Base-by-base conservation (phyloP, 2,329 filamentous ascomycete genomes). In the Ophiostoma pallidulum region DNA sequence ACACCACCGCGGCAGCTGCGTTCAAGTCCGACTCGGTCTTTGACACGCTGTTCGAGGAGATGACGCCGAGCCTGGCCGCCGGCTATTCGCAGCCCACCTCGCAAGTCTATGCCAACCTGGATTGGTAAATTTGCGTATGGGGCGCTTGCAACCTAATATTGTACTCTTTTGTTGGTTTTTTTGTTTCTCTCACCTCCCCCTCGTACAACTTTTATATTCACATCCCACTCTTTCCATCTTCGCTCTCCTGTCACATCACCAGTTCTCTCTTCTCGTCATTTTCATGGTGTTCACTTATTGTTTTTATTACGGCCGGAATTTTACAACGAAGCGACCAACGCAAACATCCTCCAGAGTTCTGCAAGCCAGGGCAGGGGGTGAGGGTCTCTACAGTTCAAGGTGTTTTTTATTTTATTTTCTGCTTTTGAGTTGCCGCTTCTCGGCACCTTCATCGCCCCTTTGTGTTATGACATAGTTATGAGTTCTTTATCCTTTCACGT, bases 1-100 rank as follows among this genome's bases (percentile, higher is more conserved):
- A 20, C 4, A 3, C 36, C 10, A 13, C 24, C 24, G 1, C 24
- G 22, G 22, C 26, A 7, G 19, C 43, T 19, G 13, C 63, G 26
- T 18, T n/a, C 29, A 45, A 48, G 45, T 19, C 29, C 8, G 49
- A 37, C 20, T 13, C 22, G 8, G 62, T 65, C 8, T 66, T 68
- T 36, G 67, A 73, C 37, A 59, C 65, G 2, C 64, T 78, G 3
- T 78, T 78, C 51, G 66, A 64, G 12, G 69, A 75, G 33, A 59
- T 75, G 4, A 69, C 74, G 3, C 52, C 53, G 3, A 76, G 72
- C 52, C 62, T 74, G 29, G 66, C 69, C 38, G 62, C 72, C 33
- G 72, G 72, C 20, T 77, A 71, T 56, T 74, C 69, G 3, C 75
- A 78, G 55, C 65, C 65, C 13, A 70, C 69, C 4, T 72, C 75